Base-by-base conservation (phyloP, 768 basidiomycete species). In the Kwoniella newhampshirensis region DNA sequence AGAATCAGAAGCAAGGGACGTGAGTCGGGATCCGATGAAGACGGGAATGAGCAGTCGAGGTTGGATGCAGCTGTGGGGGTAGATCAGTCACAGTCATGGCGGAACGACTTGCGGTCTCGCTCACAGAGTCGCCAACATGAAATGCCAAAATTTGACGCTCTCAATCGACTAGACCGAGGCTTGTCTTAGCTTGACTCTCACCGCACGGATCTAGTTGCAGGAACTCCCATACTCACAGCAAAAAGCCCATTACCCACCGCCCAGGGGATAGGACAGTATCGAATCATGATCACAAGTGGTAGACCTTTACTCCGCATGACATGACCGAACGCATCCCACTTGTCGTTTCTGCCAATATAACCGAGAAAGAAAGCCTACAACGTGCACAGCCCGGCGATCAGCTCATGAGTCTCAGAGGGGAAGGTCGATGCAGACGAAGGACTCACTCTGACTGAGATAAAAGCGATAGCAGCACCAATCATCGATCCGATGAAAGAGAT, bases 21-120 rank as follows among this genome's bases (percentile, higher is more conserved):
- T 66, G n/a, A 76, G 65, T 20, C 75, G 62, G n/a, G 71, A 73
- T 45, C 75, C 75, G 32, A 76, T 71, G 51, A 76, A 76, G 12
- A 76, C 71, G 12, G 71, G 67, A 18, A 76, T 65, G 40, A 76
- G 54, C 3, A 75, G 66, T 20, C 70, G 62, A 26, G 75, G 75
- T 56, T 66, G 67, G 28, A 70, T 60, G 1, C 67, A 44, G 6
- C 71, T 73, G 44, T 2, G 18, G 18, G 20, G 35, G 12, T 27
- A 35, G 20, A 25, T 13, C 43, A 45, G 20, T 26, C 12, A 36
- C 30, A 25, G n/a, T 27, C 40, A 26, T 17, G 20, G n/a, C 23
- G 8, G 17, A 17, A 4, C 4, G 7, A 45, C 41, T 20, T n/a
- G 21, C 21, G 47, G 39, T 8, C 32, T 15, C 9, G 55, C 66